A percentile compares a stretch with the other conserved stretches of the same genome.
phyloP scores from a whole-genome alignment of 768 basidiomycete species.

The Cantharellus anzutake region DNA sequence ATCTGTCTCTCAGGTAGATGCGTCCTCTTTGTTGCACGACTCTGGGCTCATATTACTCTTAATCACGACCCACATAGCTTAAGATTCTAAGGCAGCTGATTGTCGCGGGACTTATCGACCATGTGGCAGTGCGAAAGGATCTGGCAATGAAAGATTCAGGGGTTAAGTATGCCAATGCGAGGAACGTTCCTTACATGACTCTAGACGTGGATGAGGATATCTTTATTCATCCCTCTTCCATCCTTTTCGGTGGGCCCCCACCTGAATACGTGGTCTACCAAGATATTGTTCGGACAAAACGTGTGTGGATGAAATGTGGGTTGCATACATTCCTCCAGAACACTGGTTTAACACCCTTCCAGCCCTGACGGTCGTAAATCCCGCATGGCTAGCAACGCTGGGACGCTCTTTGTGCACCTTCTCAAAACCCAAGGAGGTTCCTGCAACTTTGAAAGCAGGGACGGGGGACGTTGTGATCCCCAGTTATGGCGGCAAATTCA shows the following conservation, averaged over 20 bases:
- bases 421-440: constrained; percentile 59
- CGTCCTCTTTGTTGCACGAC: background rate
- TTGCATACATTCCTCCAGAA: background rate
- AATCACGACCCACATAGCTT: constrained; percentile 28
- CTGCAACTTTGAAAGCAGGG: constrained; percentile 12
- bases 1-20: constrained; percentile 46
- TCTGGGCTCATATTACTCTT: constrained; percentile 4
- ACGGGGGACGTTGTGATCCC: constrained; percentile 60
- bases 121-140: constrained; percentile 84
- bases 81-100: constrained; percentile 80
- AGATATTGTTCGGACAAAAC: constrained; percentile 60
- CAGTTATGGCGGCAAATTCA: constrained; percentile 74
- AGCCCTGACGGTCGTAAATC: constrained; percentile 75
- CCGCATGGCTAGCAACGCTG: constrained; percentile 68
- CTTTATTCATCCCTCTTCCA: constrained; percentile 82
- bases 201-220: constrained; percentile 70
- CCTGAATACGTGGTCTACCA: constrained; percentile 77
- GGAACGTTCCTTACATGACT: constrained; percentile 68
- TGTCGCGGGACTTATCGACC: constrained; percentile 83
- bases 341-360: background rate
- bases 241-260: constrained; percentile 44
- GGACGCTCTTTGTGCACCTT: constrained; percentile 75
- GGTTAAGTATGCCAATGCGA: constrained; percentile 50
- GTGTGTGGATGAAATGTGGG: constrained; percentile 65
- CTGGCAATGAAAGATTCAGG: constrained; percentile 44